Evolutionary conservation across 441 rosid species (phyloP).

Genomic region (Gossypium lobatum): DNA sequence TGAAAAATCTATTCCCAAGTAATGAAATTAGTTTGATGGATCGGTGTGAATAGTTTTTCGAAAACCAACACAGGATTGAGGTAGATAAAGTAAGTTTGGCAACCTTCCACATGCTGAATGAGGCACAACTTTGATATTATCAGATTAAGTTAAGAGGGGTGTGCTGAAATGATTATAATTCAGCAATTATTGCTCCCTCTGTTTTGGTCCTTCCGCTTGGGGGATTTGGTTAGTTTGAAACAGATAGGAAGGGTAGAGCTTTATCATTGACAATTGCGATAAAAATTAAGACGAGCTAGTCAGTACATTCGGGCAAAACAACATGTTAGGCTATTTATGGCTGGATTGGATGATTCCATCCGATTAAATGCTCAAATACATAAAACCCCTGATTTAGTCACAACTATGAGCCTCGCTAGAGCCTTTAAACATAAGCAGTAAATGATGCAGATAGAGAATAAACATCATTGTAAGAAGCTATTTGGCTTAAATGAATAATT

Average conservation of each 20-base stretch:
- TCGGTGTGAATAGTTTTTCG: no score
- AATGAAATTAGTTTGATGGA: no score
- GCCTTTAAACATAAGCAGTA: not conserved
- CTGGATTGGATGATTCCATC: not conserved
- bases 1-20: no score
- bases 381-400: not conserved
- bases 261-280: not conserved
- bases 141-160: not conserved
- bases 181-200: not conserved
- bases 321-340: not conserved
- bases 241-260: not conserved
- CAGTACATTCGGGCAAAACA: not conserved
- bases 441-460: not conserved
- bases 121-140: not conserved
- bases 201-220: not conserved
- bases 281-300: not conserved
- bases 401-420: not conserved
- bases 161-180: not conserved
- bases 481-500: not conserved
- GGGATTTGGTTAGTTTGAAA: not conserved
- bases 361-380: not conserved
- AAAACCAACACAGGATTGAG: not conserved
- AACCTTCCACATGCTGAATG: not conserved
- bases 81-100: not conserved
- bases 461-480: no score